Evolutionary conservation across 768 basidiomycete species (phyloP), one percentile per base, ranked within the genome.

Genomic region (Jaapia argillacea): DNA sequence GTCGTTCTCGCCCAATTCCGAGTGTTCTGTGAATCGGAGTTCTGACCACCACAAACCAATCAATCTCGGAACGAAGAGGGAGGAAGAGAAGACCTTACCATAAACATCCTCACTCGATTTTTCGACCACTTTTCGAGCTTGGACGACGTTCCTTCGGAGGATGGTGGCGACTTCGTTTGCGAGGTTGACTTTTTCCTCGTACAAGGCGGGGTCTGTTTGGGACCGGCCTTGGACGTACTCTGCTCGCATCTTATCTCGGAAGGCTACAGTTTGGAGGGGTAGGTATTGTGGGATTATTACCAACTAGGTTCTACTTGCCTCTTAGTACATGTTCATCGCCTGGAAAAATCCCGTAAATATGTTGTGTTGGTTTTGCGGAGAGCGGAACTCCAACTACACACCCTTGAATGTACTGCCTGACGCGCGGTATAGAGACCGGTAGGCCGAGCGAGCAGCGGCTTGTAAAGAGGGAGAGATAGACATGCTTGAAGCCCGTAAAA

Each of bases 1-100:
- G 1, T 81, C 75, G 53, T 97, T 96, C 43, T 81, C 78, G 4
- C 91, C 93, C 5, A 94, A 66, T 54, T 96, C 93, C 0, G 89
- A 93, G 43, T 92, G 72, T 35, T 78, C 63, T 3, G 81, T 90
- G 36, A 94, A 68, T 31, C 75, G 74, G 24, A 96, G 58, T 45
- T 71, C 89, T 90, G n/a, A n/a, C n/a, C n/a, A n/a, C n/a, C n/a
- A n/a, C n/a, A n/a, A n/a, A n/a, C n/a, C n/a, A n/a, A n/a, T n/a
- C n/a, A n/a, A n/a, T n/a, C n/a, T n/a, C n/a, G n/a, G n/a, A n/a
- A n/a, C n/a, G n/a, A n/a, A n/a, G n/a, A n/a, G n/a, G n/a, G n/a
- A n/a, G n/a, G n/a, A n/a, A n/a, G n/a, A n/a, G n/a, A n/a, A n/a
- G n/a, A n/a, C n/a, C 52, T 4, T n/a, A n/a, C n/a, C n/a, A n/a